These are phyloP conservation scores for Entomortierella parvispora DNA, from an alignment of 192 early-diverging fungal species.

Conservation along the genomic window DNA sequence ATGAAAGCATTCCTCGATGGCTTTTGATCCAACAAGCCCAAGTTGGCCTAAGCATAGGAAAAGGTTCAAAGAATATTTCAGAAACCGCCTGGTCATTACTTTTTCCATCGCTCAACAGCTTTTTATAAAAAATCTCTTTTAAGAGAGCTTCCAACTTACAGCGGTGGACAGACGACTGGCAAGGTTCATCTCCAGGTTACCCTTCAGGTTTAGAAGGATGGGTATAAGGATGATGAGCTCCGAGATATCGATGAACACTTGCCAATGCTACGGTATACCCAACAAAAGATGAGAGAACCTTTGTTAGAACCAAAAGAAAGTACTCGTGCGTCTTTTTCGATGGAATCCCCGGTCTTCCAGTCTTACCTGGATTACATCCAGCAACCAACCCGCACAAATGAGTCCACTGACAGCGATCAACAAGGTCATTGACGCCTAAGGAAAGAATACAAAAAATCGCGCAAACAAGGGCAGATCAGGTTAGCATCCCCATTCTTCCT, in stretches of 20 bases:
- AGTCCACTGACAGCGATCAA: constrained; percentile 77
- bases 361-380: constrained; percentile 71
- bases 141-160: constrained; percentile 50
- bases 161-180: constrained; percentile 86
- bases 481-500: background rate
- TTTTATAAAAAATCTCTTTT: constrained; percentile 42
- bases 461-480: background rate
- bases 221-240: constrained; percentile 89
- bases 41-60: constrained; percentile 58
- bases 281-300: background rate
- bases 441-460: background rate
- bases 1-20: constrained; percentile 65
- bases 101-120: constrained; percentile 12
- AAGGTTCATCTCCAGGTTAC: constrained; percentile 93
- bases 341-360: background rate
- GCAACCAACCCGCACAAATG: constrained; percentile 74
- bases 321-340: too few relatives aligned
- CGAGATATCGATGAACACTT: constrained; percentile 72
- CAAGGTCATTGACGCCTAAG: constrained; percentile 58
- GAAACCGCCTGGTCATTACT: background rate
- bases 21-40: constrained; percentile 70
- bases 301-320: too few relatives aligned
- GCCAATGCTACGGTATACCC: constrained; percentile 61
- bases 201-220: constrained; percentile 87
- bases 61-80: background rate